A percentile compares a stretch with the other conserved stretches of the same genome.
Conservation (phyloP, 768 basidiomycete species). For the Suillus variegatus region DNA sequence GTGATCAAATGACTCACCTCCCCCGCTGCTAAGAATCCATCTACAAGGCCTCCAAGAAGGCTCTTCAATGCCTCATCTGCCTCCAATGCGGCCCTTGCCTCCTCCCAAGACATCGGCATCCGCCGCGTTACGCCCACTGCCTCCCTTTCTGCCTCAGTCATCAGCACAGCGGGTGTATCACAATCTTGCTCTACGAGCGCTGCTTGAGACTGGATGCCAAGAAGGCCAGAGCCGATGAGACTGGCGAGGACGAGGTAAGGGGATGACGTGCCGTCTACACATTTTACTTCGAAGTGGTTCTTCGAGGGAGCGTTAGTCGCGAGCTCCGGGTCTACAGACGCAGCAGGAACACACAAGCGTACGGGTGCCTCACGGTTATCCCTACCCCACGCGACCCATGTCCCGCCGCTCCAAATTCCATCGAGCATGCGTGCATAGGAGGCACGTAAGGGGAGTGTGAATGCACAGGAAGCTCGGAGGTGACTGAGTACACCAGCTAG, state of each 20-base stretch:
- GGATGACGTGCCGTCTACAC: constrained; percentile 65
- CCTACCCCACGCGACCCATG: constrained; percentile 66
- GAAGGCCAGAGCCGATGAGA: constrained; percentile 53
- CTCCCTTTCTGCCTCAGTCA: constrained; percentile 46
- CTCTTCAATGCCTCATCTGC: constrained; percentile 38
- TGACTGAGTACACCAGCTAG: constrained; percentile 59
- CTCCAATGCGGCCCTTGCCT: constrained; percentile 45
- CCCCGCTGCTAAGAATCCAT: too few relatives aligned
- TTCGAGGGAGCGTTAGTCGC: constrained; percentile 42
- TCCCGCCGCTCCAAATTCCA: constrained; percentile 72
- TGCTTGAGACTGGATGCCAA: constrained; percentile 45
- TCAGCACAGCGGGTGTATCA: constrained; percentile 37
- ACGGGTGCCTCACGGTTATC: constrained; percentile 70
- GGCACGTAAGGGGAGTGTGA: constrained; percentile 57
- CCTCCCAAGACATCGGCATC: constrained; percentile 51
- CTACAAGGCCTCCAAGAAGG: too few relatives aligned
- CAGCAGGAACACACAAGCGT: constrained; percentile 41
- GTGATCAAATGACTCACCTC: too few relatives aligned
- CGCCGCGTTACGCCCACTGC: constrained; percentile 49
- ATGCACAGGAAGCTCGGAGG: constrained; percentile 55
- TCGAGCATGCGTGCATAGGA: constrained; percentile 69
- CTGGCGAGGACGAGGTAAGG: constrained; percentile 59
- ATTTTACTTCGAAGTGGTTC: constrained; percentile 64
- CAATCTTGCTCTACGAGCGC: constrained; percentile 43
- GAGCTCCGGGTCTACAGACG: background rate